Base-by-base conservation (phyloP, 2,329 filamentous ascomycete species). In the Phaeophleospora eucalypticola region DNA sequence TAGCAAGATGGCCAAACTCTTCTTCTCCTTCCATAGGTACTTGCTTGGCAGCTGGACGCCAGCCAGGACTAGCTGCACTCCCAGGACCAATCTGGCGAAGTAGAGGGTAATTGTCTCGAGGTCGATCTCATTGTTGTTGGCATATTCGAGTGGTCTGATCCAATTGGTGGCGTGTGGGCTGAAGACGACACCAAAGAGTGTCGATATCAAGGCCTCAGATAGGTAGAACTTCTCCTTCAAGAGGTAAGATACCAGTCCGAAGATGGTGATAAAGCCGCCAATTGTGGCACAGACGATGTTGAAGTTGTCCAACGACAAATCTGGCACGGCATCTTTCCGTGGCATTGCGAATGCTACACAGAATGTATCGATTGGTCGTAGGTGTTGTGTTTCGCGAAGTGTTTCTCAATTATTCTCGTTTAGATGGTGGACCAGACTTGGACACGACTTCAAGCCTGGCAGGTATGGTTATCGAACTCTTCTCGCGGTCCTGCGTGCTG, bases 151-250 rank as follows among this genome's bases (percentile, higher is more conserved):
- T 0, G 70, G 90, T 36, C 80, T 77, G 44, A 95, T 79, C 44
- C 89, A 80, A 63, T 93, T 86, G 39, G 87, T 78, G 1, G 80
- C 89, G 63, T 84, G 76, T 0, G 89, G 89, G 1, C 86, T 89
- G 65, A 95, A 88, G 19, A 81, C 74, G 7, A 95, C 73, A 7
- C 90, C 90, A 2, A 83, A 84, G 15, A 95, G 64, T 36, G 94
- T 78, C 2, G 89, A 89, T 43, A 95, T 94, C 43, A 95, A 87
- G 43, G 90, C 87, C 77, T 96, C 90, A 1, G 89, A 95, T 1
- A 96, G 77, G 65, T 95, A 95, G 64, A 87, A 91, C 48, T 82
- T 85, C 70, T 95, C 90, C 64, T 96, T 95, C 63, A 87, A 77
- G 15, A 95, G 77, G 63, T 89, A 95, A 1, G 89, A 95, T 0